A percentile compares a stretch with the other conserved stretches of the same genome.
phyloP scores from a whole-genome alignment of 1,284 basidiomycete species.

The Microbotryum silenes-acaulis region DNA sequence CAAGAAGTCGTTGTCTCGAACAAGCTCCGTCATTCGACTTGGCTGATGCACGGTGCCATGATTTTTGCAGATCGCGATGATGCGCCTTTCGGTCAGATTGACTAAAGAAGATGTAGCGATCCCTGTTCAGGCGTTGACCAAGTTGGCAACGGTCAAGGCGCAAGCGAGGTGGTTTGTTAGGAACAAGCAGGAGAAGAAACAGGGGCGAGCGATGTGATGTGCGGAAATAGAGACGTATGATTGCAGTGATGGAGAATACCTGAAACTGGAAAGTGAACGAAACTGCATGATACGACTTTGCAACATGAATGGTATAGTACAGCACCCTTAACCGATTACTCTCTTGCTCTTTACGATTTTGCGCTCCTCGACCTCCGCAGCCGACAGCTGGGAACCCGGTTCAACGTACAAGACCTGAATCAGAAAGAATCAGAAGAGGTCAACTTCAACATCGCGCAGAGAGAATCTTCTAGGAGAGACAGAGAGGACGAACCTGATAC shows the following conservation, averaged over 20 bases:
- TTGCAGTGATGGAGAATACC: too few species aligned
- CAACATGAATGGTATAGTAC: too few species aligned
- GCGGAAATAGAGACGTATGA: too few species aligned
- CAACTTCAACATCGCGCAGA: too few species aligned
- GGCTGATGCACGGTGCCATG: too few species aligned
- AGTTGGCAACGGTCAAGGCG: conserved; percentile 14
- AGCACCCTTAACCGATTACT: too few species aligned
- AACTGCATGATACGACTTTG: too few species aligned
- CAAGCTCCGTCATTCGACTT: not conserved
- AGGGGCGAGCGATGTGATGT: not conserved
- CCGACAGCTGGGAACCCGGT: conserved; percentile 8
- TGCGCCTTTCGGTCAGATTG: conserved; percentile 26
- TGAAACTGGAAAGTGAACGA: too few species aligned
- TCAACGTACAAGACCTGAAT: conserved; percentile 23
- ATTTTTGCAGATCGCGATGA: conserved; percentile 18
- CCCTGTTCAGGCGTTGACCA: conserved; percentile 15
- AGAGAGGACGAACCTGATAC: conserved; percentile 30
- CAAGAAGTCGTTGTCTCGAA: not conserved
- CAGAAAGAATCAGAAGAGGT: not conserved
- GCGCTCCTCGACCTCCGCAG: conserved; percentile 16
- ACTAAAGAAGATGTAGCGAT: conserved; percentile 13
- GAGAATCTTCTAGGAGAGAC: not conserved
- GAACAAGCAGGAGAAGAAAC: not conserved
- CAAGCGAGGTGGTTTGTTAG: conserved; percentile 18
- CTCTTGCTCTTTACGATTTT: conserved; percentile 10